Base-by-base conservation (phyloP, 2,329 filamentous ascomycete species). In the Phialophora chinensis region DNA sequence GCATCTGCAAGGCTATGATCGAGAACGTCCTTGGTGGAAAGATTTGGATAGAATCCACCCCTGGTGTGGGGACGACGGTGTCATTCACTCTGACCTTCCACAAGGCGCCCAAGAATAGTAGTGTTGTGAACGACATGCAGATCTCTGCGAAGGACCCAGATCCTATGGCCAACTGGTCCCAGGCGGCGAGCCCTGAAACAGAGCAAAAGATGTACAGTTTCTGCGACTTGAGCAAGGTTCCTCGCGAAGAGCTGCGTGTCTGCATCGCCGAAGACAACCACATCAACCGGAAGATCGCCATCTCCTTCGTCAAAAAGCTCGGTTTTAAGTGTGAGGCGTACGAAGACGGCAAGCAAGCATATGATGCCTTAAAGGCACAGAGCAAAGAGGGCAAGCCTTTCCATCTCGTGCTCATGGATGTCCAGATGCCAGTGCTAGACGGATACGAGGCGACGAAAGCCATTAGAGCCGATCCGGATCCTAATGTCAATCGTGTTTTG, bases 291-390 rank as follows among this genome's bases (percentile, higher is more conserved):
- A 80, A 78, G 20, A 74, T 82, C 33, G 77, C 81, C 69, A 74
- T 81, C 68, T 81, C 79, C 0, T 81, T 79, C 61, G 77, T 82
- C 75, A 78, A 76, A 61, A 80, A 78, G 60, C 85, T 98, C 10
- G 93, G 93, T 1, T 94, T 97, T 77, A 86, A 88, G 64, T 93
- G 95, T 60, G 90, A 94, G 76, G 93, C 93, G 0, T 97, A 93
- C 75, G 91, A 92, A 69, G 96, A 98, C 75, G 94, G 94, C 0
- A 85, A 90, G 68, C 57, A 65, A 77, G 60, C 81, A 76, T 20
- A 79, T 80, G 31, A 77, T 78, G 53, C 78, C 74, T 2, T 76
- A 60, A 67, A 72, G 66, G 65, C 66, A 38, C 69, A 69, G 50
- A 71, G 69, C 63, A 71, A 72, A 54, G 68, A 70, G 76, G 77